Conservation (phyloP, 805 yeast genomes). For the Yamadazyma sp. region DNA sequence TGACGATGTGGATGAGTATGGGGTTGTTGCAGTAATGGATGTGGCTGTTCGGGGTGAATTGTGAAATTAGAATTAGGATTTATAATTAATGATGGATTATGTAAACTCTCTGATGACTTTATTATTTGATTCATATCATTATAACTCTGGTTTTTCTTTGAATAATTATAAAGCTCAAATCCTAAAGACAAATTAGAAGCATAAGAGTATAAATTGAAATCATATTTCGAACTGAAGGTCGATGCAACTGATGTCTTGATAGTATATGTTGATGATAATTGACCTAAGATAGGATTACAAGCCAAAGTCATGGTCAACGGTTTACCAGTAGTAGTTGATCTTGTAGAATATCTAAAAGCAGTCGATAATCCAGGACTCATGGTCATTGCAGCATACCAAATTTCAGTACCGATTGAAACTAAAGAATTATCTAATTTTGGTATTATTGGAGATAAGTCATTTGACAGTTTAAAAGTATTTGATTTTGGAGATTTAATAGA, state of each 20-base stretch:
- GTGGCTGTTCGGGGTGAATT: not conserved
- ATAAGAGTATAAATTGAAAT: slow-evolving; percentile 87
- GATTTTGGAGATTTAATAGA: slow-evolving; percentile 27
- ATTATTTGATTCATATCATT: not conserved
- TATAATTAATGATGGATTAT: not conserved
- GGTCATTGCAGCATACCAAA: slow-evolving; percentile 81
- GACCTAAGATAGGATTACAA: slow-evolving; percentile 86
- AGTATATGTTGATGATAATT: slow-evolving; percentile 81
- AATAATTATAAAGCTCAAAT: slow-evolving; percentile 70
- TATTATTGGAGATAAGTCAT: slow-evolving; percentile 26
- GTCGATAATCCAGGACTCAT: slow-evolving; percentile 90
- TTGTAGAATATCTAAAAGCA: slow-evolving; percentile 79
- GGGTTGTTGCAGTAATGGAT: not conserved
- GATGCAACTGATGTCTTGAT: slow-evolving; percentile 73
- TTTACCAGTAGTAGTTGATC: slow-evolving; percentile 80
- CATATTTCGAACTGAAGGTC: slow-evolving; percentile 80
- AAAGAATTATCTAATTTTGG: slow-evolving; percentile 58
- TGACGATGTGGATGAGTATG: slow-evolving; percentile 14
- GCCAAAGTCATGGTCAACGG: slow-evolving; percentile 88
- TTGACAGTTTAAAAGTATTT: slow-evolving; percentile 30
- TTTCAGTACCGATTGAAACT: slow-evolving; percentile 75
- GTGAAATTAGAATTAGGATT: not conserved
- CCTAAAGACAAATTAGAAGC: slow-evolving; percentile 85
- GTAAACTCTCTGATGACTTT: not conserved
- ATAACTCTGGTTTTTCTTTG: slow-evolving; percentile 13